Percentiles rank a stretch among this genome's conserved stretches.
phyloP scores from a whole-genome alignment of 139 green algal genomes.

The Ulvella scutata region DNA sequence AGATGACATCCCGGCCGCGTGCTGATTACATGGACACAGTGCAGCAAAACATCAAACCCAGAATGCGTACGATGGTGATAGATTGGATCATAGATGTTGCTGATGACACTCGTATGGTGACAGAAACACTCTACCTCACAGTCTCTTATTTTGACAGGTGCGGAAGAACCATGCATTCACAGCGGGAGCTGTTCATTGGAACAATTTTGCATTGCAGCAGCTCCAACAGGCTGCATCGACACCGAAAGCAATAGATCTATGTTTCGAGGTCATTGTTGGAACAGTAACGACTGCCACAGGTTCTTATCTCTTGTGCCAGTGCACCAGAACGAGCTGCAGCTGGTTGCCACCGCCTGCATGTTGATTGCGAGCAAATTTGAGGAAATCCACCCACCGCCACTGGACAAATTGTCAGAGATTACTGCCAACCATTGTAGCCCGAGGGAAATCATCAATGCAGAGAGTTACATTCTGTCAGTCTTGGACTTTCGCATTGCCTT shows the following conservation, averaged over 20 bases:
- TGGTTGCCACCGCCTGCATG: not conserved
- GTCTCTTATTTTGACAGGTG: not conserved
- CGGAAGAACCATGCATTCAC: too few species aligned
- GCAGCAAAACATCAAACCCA: not conserved
- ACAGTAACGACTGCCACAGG: too few species aligned
- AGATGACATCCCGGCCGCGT: not conserved
- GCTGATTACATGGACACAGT: not conserved
- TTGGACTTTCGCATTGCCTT: not conserved
- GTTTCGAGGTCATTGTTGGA: too few species aligned
- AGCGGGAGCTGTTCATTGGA: too few species aligned
- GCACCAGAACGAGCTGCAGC: not conserved
- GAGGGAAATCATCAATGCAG: not conserved
- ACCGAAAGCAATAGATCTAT: too few species aligned
- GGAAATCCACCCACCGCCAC: not conserved
- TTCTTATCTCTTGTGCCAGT: not conserved
- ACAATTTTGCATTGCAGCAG: too few species aligned
- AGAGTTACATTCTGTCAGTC: not conserved
- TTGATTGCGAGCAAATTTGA: conserved; percentile 2
- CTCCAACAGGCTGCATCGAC: too few species aligned
- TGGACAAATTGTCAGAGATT: not conserved
- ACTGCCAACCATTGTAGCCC: not conserved
- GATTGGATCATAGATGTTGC: not conserved
- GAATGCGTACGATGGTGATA: not conserved
- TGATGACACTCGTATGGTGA: not conserved
- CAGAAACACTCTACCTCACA: not conserved